Evolutionary conservation across 2,329 filamentous ascomycete species (phyloP).

Genomic region (Emericellopsis cladophorae): DNA sequence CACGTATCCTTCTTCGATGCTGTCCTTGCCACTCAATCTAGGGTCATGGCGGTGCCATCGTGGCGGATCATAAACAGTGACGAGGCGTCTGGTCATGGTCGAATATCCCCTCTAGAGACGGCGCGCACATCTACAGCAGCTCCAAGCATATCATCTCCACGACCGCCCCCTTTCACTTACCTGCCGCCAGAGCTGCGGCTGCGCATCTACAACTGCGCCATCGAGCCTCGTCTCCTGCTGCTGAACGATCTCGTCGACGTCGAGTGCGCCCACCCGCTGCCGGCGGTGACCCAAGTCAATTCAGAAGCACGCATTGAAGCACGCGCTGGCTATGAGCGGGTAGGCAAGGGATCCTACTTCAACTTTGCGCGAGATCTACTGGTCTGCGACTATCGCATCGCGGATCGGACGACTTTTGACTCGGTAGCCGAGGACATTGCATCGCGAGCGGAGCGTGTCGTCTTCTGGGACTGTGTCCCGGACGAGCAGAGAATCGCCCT

Average conservation of each 20-base stretch:
- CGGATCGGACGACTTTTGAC: constrained; percentile 16
- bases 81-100: too few relatives aligned
- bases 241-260: constrained; percentile 19
- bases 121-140: too few relatives aligned
- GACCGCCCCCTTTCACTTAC: constrained; percentile 2
- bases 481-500: constrained; percentile 21
- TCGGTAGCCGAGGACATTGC: constrained; percentile 18
- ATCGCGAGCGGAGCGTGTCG: constrained; percentile 18
- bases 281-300: constrained; percentile 22
- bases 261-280: constrained; percentile 17
- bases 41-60: too few relatives aligned
- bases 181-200: constrained; percentile 22
- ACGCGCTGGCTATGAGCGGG: constrained; percentile 19
- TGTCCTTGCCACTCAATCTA: too few relatives aligned
- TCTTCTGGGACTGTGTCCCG: constrained; percentile 26
- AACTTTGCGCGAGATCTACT: constrained; percentile 22
- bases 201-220: constrained; percentile 22
- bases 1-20: too few relatives aligned
- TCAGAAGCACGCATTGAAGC: constrained; percentile 19
- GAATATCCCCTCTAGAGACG: too few relatives aligned
- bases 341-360: constrained; percentile 20
- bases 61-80: too few relatives aligned
- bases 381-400: constrained; percentile 22
- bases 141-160: too few relatives aligned
- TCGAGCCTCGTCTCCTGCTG: constrained; percentile 21